These are phyloP conservation scores for Exophiala dermatitidis DNA, from an alignment of 2,329 filamentous ascomycete genomes.

Conservation along the genomic window DNA sequence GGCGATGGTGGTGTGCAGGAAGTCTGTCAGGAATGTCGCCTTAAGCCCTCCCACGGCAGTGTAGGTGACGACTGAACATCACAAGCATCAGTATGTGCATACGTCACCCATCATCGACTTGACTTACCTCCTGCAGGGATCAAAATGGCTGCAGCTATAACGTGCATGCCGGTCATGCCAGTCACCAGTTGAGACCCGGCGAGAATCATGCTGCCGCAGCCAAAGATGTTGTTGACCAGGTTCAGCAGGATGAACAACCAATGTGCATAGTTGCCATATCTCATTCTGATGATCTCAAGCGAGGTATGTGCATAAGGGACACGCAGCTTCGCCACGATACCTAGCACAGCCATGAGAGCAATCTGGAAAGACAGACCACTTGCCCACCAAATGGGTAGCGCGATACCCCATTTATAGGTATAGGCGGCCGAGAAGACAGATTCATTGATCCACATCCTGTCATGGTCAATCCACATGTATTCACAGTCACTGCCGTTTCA, in stretches of 20 bases:
- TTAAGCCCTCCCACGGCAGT: slow-evolving; percentile 45
- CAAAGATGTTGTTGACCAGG: slow-evolving; percentile 38
- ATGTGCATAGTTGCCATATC: slow-evolving; percentile 41
- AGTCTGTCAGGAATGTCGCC: slow-evolving; percentile 46
- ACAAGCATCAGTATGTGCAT: not conserved
- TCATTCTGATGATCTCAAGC: slow-evolving; percentile 44
- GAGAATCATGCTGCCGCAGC: slow-evolving; percentile 42
- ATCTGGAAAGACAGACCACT: slow-evolving; percentile 43
- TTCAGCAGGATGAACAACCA: slow-evolving; percentile 39
- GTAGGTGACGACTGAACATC: slow-evolving; percentile 25
- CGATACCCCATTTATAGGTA: slow-evolving; percentile 33
- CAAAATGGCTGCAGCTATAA: slow-evolving; percentile 42
- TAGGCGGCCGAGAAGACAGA: slow-evolving; percentile 33
- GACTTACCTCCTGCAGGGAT: slow-evolving; percentile 41
- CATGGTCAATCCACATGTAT: not conserved
- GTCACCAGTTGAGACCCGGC: slow-evolving; percentile 40
- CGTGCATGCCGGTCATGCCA: slow-evolving; percentile 44
- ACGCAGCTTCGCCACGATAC: slow-evolving; percentile 44
- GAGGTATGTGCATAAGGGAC: slow-evolving; percentile 48
- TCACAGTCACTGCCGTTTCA: not conserved
- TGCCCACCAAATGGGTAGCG: slow-evolving; percentile 36
- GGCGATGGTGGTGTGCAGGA: slow-evolving; percentile 43
- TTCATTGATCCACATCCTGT: slow-evolving; percentile 35
- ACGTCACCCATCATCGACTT: not conserved
- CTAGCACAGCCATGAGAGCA: slow-evolving; percentile 44